Evolutionary conservation across 179 eudicot genomes (phyloP).

Genomic region (Vitellaria paradoxa): DNA sequence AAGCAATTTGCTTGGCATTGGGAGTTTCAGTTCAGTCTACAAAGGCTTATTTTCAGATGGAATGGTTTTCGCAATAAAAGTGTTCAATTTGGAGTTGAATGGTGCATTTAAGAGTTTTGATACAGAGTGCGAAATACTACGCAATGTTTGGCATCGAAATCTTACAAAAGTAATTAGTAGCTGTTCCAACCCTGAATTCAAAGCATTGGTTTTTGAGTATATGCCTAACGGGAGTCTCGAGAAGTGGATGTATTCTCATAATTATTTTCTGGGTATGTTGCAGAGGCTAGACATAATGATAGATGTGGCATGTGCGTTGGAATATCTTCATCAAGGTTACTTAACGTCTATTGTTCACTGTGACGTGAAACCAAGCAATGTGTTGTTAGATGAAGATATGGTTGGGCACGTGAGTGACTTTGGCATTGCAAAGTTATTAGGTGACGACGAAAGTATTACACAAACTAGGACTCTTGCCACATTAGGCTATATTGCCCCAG

Average conservation of each 20-base stretch:
- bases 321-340: background rate
- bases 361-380: background rate
- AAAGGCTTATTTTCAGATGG: background rate
- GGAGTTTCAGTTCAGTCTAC: background rate
- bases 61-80: background rate
- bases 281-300: background rate
- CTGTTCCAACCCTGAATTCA: background rate
- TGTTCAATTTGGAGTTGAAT: background rate
- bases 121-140: background rate
- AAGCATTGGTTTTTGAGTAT: background rate
- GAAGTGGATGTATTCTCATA: background rate
- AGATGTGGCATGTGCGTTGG: background rate
- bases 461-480: background rate
- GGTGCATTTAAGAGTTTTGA: background rate
- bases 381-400: background rate
- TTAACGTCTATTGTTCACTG: no score
- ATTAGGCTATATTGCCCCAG: no score
- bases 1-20: background rate
- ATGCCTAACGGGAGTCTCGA: constrained; percentile 7
- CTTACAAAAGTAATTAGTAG: background rate
- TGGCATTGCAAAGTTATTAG: background rate
- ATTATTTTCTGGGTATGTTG: background rate
- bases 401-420: background rate
- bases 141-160: background rate
- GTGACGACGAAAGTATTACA: background rate